phyloP scores from a whole-genome alignment of 2,329 filamentous ascomycete genomes.

The Fusarium pseudograminearum region DNA sequence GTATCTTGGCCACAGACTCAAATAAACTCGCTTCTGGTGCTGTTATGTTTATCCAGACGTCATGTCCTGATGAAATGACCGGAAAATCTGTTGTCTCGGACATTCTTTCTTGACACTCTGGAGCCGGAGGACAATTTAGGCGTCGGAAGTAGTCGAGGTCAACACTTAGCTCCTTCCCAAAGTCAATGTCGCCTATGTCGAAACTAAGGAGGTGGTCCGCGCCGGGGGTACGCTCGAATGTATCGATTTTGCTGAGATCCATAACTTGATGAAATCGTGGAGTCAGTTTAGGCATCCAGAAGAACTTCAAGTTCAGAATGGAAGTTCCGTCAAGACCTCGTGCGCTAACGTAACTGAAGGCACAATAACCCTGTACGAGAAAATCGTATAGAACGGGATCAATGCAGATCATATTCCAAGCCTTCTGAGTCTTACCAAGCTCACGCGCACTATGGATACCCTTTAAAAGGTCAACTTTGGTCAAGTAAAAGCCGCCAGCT shows the following conservation, averaged over 20 bases:
- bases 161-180: too few relatives aligned
- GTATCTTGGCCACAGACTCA: background rate
- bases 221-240: fast-evolving
- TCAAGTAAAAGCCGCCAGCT: fast-evolving
- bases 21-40: background rate
- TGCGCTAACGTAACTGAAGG: background rate
- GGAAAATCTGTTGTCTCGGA: background rate
- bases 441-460: fast-evolving
- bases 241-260: background rate
- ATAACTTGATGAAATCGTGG: background rate
- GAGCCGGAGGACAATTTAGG: too few relatives aligned
- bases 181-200: too few relatives aligned
- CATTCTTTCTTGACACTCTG: background rate
- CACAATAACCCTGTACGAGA: fast-evolving
- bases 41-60: background rate
- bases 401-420: background rate
- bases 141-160: too few relatives aligned
- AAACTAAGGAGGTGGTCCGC: too few relatives aligned
- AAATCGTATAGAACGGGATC: background rate
- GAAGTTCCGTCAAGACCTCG: background rate
- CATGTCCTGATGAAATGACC: background rate
- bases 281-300: conserved; percentile 13
- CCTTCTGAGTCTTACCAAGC: background rate
- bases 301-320: conserved; percentile 2
- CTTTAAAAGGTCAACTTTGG: background rate